Evolutionary conservation across 1,284 basidiomycete species (phyloP).

Genomic region (Salmacisia buchloeana): DNA sequence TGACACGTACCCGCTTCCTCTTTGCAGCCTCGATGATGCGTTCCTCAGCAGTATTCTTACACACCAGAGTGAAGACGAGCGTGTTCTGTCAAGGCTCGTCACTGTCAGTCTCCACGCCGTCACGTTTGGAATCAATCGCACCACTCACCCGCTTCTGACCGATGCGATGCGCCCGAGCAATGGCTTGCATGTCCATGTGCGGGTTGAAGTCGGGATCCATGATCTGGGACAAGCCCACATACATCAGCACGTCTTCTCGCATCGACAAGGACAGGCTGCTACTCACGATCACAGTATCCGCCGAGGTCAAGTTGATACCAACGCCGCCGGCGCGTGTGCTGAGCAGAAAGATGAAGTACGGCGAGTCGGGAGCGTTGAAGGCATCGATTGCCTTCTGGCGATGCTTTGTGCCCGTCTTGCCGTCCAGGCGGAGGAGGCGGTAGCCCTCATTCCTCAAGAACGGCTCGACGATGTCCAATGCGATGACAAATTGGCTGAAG

Average conservation of each 20-base stretch:
- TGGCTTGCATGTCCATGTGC: constrained; percentile 75
- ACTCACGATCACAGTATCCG: constrained; percentile 69
- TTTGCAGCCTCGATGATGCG: constrained; percentile 47
- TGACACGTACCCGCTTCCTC: constrained; percentile 36
- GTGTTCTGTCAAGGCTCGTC: constrained; percentile 44
- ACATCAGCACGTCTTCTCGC: neutral
- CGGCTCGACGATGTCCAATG: constrained; percentile 48
- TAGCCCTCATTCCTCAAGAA: constrained; percentile 47
- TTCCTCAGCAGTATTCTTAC: constrained; percentile 51
- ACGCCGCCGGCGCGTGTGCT: neutral
- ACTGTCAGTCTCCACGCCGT: too few relatives aligned
- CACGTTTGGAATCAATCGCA: neutral
- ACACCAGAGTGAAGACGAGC: constrained; percentile 51
- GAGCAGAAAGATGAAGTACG: constrained; percentile 19
- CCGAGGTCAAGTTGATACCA: constrained; percentile 12
- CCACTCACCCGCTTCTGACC: constrained; percentile 44
- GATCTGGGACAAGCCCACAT: constrained; percentile 51
- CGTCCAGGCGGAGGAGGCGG: constrained; percentile 46
- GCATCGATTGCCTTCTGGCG: constrained; percentile 31
- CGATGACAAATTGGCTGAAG: constrained; percentile 48
- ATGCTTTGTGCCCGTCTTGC: constrained; percentile 21
- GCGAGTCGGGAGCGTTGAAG: constrained; percentile 15
- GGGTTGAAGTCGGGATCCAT: constrained; percentile 92
- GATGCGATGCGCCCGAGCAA: constrained; percentile 74
- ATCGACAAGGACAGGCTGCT: neutral